Percentiles rank a stretch among this genome's conserved stretches.
Conservation (phyloP, 495 filamentous ascomycete genomes). For the Jackrogersella multiformis region DNA sequence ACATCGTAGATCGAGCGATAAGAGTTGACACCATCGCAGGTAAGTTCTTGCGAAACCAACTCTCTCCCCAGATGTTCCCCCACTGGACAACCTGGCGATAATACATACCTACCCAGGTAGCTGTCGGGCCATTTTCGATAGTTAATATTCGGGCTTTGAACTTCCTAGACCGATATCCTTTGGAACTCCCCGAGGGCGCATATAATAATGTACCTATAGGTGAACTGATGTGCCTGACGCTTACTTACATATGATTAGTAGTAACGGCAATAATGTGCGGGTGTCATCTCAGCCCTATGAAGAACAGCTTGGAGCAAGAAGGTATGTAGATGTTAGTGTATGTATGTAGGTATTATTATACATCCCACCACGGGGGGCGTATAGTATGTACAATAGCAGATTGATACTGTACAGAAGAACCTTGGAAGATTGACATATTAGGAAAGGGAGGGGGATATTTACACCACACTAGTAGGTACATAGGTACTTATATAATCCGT, state of each 20-base stretch:
- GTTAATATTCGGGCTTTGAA: constrained; percentile 39
- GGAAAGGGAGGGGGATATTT: too few species aligned
- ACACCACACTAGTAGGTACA: too few species aligned
- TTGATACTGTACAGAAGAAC: too few species aligned
- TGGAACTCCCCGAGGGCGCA: constrained; percentile 16
- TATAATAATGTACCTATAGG: constrained; percentile 15
- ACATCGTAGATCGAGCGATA: neutral
- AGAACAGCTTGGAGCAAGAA: constrained; percentile 1
- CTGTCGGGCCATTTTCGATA: constrained; percentile 8
- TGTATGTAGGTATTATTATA: constrained; percentile 1
- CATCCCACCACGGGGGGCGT: neutral
- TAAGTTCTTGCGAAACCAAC: constrained; percentile 39
- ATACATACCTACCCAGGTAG: too few species aligned
- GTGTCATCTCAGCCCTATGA: constrained; percentile 45
- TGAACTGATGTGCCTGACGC: constrained; percentile 30
- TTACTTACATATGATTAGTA: constrained; percentile 24
- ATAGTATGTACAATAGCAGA: too few species aligned
- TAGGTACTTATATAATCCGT: neutral
- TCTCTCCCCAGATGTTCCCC: constrained; percentile 4
- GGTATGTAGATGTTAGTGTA: neutral
- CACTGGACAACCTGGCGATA: constrained; percentile 12
- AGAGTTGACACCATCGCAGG: constrained; percentile 40
- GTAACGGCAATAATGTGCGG: constrained; percentile 40
- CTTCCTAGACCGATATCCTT: constrained; percentile 26
- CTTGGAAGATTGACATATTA: too few species aligned